A percentile compares a stretch with the other conserved stretches of the same genome.
Conservation (phyloP, 2,329 filamentous ascomycete genomes). For the Fusarium sororula region DNA sequence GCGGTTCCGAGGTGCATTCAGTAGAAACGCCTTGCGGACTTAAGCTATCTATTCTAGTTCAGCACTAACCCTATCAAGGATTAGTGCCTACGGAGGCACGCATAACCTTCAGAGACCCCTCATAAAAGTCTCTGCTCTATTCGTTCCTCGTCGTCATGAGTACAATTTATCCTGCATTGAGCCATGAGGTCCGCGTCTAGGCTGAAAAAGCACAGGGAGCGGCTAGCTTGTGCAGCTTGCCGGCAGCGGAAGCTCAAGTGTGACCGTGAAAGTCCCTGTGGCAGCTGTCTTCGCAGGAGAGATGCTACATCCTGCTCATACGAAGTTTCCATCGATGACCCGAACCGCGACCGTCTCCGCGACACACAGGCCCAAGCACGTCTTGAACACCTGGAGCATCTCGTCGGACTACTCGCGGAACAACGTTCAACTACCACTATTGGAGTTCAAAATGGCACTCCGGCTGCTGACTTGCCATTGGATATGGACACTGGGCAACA, state of each 20-base stretch:
- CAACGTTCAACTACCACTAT: not conserved
- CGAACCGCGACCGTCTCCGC: not conserved
- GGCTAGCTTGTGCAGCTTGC: not conserved
- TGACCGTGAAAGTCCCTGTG: not conserved
- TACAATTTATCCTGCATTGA: not conserved
- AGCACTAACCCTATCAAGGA: not conserved
- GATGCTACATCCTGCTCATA: not conserved
- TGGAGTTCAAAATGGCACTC: not conserved
- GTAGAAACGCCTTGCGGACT: accelerated
- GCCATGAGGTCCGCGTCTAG: not conserved
- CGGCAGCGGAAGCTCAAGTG: not conserved
- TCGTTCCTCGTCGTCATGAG: not conserved
- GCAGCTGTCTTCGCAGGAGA: not conserved
- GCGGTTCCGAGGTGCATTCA: accelerated
- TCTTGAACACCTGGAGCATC: not conserved
- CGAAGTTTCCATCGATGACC: not conserved
- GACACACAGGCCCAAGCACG: not conserved
- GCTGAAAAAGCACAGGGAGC: not conserved
- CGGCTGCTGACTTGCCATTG: not conserved
- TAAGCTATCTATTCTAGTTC: accelerated
- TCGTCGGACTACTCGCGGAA: not conserved
- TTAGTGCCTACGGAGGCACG: accelerated
- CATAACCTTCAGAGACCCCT: not conserved
- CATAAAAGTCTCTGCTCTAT: not conserved
- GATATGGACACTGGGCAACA: not conserved